Evolutionary conservation across 192 early-diverging fungal species (phyloP).

Genomic region (Gaertneriomyces semiglobifer): DNA sequence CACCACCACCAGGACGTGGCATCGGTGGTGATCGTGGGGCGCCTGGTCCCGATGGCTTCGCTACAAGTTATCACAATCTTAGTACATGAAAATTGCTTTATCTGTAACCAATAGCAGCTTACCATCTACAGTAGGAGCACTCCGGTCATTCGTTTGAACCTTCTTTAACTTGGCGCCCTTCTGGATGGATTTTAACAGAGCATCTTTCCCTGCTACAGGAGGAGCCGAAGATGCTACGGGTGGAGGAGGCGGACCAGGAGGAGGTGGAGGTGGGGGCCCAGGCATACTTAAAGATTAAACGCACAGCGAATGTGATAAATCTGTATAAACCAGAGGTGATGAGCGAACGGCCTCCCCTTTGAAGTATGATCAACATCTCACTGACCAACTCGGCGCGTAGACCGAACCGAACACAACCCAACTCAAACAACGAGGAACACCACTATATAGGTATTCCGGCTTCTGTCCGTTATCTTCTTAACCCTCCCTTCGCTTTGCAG

Average conservation of each 20-base stretch:
- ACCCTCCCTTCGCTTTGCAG: too few species aligned
- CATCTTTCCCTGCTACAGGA: conserved; percentile 27
- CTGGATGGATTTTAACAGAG: conserved; percentile 48
- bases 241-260: conserved; percentile 42
- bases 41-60: not conserved
- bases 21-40: conserved; percentile 29
- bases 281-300: not conserved
- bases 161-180: conserved; percentile 57
- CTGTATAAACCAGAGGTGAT: too few species aligned
- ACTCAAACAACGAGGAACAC: too few species aligned
- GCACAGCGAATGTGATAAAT: too few species aligned
- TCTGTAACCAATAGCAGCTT: not conserved
- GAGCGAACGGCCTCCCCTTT: too few species aligned
- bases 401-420: too few species aligned
- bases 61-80: not conserved
- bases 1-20: conserved; percentile 25
- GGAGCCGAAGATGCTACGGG: conserved; percentile 27
- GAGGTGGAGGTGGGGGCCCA: conserved; percentile 31
- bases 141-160: conserved; percentile 52
- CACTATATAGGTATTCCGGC: too few species aligned
- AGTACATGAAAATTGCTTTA: not conserved
- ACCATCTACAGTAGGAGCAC: conserved; percentile 45
- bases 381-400: too few species aligned
- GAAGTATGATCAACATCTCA: too few species aligned
- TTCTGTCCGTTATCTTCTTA: too few species aligned